Conservation (phyloP, 352 stramenopile species). For the Phytopythium litorale region DNA sequence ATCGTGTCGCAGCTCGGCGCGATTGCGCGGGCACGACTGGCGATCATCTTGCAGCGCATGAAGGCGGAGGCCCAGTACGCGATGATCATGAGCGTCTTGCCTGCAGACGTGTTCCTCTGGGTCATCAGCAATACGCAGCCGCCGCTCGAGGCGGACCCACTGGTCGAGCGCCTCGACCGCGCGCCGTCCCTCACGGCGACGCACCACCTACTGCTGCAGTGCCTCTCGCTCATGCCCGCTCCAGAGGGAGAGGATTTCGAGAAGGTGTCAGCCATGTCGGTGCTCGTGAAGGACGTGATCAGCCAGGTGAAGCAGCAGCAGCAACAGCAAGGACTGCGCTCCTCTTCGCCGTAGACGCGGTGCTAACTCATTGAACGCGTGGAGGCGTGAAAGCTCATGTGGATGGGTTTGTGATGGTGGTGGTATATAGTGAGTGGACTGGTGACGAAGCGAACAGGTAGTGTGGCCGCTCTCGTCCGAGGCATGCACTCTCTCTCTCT, state of each 20-base stretch:
- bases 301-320: slow-evolving; percentile 55
- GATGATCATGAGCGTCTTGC: slow-evolving; percentile 77
- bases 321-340: slow-evolving; percentile 8
- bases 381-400: background rate
- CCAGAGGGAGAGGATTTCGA: slow-evolving; percentile 48
- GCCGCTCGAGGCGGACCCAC: slow-evolving; percentile 48
- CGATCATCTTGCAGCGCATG: slow-evolving; percentile 76
- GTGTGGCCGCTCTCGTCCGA: background rate
- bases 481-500: slow-evolving; percentile 5
- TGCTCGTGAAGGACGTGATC: slow-evolving; percentile 82
- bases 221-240: slow-evolving; percentile 43
- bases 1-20: slow-evolving; percentile 53
- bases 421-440: background rate
- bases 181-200: slow-evolving; percentile 78
- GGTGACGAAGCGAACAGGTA: background rate
- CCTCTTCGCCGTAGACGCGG: slow-evolving; percentile 5
- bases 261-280: slow-evolving; percentile 70
- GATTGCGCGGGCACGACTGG: slow-evolving; percentile 65
- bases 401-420: background rate
- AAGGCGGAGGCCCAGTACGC: slow-evolving; percentile 69
- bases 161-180: slow-evolving; percentile 60
- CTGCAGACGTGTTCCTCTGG: slow-evolving; percentile 76
- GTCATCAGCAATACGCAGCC: slow-evolving; percentile 49
- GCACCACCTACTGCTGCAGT: slow-evolving; percentile 68
- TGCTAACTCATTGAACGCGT: slow-evolving; percentile 2